Base-by-base conservation (phyloP, 768 basidiomycete species). In the Phanerochaete sordida region DNA sequence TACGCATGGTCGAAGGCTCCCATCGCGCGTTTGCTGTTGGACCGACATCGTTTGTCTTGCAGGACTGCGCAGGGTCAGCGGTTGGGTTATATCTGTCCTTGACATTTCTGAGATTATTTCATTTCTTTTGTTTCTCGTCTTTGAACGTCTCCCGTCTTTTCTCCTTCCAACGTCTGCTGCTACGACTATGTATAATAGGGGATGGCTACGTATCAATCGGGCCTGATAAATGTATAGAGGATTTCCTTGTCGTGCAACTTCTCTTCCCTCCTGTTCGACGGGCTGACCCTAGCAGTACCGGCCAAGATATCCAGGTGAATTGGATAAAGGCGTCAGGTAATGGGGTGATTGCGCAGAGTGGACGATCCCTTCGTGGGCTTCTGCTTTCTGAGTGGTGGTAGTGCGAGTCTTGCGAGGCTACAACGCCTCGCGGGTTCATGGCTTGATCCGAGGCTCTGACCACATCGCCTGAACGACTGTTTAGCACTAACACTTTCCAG, bases 121-220 rank as follows among this genome's bases (percentile, higher is more conserved):
- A 43, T 46, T 19, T 48, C 51, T 48, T 35, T 49, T 48, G 28
- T 23, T 51, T 53, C 33, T 57, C 49, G 51, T 37, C 35, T 39
- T 30, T 53, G 55, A 57, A 62, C 56, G 58, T 60, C 28, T 51
- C 23, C 54, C 59, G 43, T 58, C 51, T 37, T 24, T 19, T 52
- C 33, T 47, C 45, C 55, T 21, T 30, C 24, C 57, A 50, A 58
- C 52, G 56, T 57, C 61, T 62, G 61, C 61, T 62, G 61, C 61
- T 62, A 62, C 33, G 56, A 52, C 56, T 52, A 58, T 62, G 61
- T 62, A 62, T 62, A 62, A 57, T 62, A 62, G 45, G 61, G 60
- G 61, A 57, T 28, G 61, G 50, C 61, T 62, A 58, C 55, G 51
- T 44, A 52, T 60, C 54, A 60, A 46, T 39, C 39, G 45, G 23